Evolutionary conservation across 106 monocot species (phyloP), one percentile per base, ranked within the genome.

Genomic region (Posidonia australis): DNA sequence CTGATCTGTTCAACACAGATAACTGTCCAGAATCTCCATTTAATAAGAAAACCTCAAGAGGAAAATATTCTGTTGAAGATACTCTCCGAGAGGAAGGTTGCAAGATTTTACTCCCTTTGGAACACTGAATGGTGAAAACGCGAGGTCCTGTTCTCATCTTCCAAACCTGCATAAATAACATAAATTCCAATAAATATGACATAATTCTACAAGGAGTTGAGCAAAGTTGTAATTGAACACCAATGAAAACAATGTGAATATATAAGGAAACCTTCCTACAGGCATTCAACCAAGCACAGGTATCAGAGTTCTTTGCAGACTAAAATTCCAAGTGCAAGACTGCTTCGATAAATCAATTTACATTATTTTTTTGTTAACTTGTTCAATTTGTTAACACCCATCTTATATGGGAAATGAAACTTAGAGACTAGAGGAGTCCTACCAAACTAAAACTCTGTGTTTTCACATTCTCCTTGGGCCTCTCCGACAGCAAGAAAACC

Each of bases 1-100:
- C 66, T 28, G 69, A 85, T 60, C 73, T 69, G 73, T 73, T 87
- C 55, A 98, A 71, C 42, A 87, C 68, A 32, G 82, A 98, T n/a
- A 98, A 63, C 64, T 87, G 87, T 13, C 90, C 90, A 30, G 96
- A 90, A 69, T 90, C 96, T 27, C 96, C 90, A 72, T 98, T 98
- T 52, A 90, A 73, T 41, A 98, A 21, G 67, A 84, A 90, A 71
- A 90, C 90, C 64, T 98, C 82, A 36, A 98, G 76, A 67, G 96
- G 90, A 59, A 52, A 48, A 49, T 94, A 88, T 3, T 54, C 21
- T 23, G 23, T 25, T 44, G 81, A 63, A 28, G 83, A 81, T 18
- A 16, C 44, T 44, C 64, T 84, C 67, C 90, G 87, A 27, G 71
- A 55, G 13, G 96, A 78, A 22, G 96, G 82, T 65, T 98, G 96